Percentiles rank a stretch among this genome's conserved stretches.
These are phyloP conservation scores for Laguncularia racemosa DNA, from an alignment of 345 rosid genomes.

Conservation along the genomic window DNA sequence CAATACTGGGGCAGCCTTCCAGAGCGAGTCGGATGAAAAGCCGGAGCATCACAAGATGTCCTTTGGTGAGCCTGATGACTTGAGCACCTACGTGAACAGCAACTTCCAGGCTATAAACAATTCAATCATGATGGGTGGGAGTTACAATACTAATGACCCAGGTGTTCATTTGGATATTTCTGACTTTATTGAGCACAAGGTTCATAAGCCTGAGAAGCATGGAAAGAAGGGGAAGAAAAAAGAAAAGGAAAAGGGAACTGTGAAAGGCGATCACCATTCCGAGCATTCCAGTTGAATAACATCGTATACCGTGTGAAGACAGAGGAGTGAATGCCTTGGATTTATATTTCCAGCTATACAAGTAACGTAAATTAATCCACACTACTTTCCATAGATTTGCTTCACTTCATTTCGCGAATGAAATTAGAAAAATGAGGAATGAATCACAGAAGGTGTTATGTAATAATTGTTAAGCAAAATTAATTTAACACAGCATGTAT, in stretches of 20 bases:
- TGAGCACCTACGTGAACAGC: constrained; percentile 72
- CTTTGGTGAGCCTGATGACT: constrained; percentile 28
- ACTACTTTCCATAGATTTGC: too few species aligned
- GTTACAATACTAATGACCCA: constrained; percentile 69
- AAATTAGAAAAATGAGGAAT: too few species aligned
- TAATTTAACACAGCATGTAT: too few species aligned
- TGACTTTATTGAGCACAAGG: constrained; percentile 21
- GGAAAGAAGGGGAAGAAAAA: constrained; percentile 27
- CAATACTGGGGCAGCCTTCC: constrained; percentile 74
- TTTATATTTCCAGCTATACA: too few species aligned
- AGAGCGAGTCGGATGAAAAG: constrained; percentile 45
- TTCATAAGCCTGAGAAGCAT: constrained; percentile 14
- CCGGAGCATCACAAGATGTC: constrained; percentile 4
- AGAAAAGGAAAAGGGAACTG: constrained; percentile 15
- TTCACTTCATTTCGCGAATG: too few species aligned
- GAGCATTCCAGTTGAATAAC: constrained; percentile 11
- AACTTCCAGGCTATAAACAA: constrained; percentile 90
- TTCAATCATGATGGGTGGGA: constrained; percentile 69
- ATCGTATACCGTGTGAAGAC: too few species aligned
- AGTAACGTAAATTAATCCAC: too few species aligned
- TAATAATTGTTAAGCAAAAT: too few species aligned
- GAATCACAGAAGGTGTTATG: too few species aligned
- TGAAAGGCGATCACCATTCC: constrained; percentile 8
- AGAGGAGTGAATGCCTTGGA: too few species aligned
- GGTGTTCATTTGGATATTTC: constrained; percentile 80